Evolutionary conservation across 2,329 filamentous ascomycete species (phyloP).

Genomic region (Arthrobotrys musiformis): DNA sequence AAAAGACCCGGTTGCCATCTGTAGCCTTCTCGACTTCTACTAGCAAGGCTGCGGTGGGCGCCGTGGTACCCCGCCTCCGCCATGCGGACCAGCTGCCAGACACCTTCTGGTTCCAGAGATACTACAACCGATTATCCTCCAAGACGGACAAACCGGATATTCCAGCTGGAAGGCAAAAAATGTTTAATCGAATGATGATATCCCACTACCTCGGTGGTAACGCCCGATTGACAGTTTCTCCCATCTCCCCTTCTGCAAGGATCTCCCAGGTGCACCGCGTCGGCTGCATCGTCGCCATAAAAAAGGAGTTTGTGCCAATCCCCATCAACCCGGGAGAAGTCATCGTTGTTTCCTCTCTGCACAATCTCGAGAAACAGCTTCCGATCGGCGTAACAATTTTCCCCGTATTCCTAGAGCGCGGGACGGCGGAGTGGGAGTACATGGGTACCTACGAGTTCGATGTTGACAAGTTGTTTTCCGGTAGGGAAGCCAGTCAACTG

Average conservation of each 20-base stretch:
- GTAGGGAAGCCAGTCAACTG: constrained; percentile 17
- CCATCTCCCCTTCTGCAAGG: neutral
- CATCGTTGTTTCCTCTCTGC: constrained; percentile 3
- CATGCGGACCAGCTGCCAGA: neutral
- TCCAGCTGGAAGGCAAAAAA: neutral
- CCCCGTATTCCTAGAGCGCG: constrained; percentile 40
- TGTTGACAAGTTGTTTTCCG: neutral
- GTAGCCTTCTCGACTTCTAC: neutral
- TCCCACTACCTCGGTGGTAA: constrained; percentile 39
- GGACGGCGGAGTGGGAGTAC: constrained; percentile 21
- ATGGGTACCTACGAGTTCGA: constrained; percentile 44
- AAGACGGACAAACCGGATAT: neutral
- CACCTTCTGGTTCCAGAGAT: constrained; percentile 40
- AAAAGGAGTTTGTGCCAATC: neutral
- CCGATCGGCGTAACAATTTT: constrained; percentile 9
- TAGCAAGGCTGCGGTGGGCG: neutral
- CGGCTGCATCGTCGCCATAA: constrained; percentile 15
- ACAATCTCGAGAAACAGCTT: neutral
- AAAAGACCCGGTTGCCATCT: neutral
- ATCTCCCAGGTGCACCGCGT: neutral
- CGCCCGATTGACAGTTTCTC: neutral
- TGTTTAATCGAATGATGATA: constrained; percentile 15
- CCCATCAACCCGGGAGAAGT: constrained; percentile 16
- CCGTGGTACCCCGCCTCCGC: neutral
- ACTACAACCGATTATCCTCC: constrained; percentile 8